Percentiles rank a stretch among this genome's conserved stretches.
Conservation (phyloP, 768 basidiomycete genomes). For the Ephemerocybe angulata region DNA sequence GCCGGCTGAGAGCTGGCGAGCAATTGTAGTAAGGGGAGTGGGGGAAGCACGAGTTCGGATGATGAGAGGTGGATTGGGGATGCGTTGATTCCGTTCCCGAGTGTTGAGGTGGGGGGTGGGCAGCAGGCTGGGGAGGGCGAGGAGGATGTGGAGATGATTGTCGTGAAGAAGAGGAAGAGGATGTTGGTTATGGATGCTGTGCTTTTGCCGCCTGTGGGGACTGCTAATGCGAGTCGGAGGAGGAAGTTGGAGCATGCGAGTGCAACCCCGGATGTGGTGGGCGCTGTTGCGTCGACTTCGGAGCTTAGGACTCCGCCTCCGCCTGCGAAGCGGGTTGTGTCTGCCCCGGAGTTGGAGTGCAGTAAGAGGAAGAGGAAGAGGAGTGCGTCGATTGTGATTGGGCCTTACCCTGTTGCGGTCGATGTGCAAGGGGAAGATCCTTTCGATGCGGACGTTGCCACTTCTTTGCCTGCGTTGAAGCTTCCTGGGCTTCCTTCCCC, state of each 20-base stretch:
- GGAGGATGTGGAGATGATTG: too few species aligned
- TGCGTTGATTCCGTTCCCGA: slow-evolving; percentile 5
- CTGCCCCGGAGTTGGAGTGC: not conserved
- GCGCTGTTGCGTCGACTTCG: not conserved
- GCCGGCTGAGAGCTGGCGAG: not conserved
- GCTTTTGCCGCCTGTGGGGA: slow-evolving; percentile 9
- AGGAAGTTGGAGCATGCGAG: slow-evolving; percentile 6
- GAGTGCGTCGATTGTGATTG: not conserved
- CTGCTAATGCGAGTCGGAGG: slow-evolving; percentile 1
- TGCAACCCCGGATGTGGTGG: too few species aligned
- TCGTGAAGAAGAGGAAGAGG: slow-evolving; percentile 43
- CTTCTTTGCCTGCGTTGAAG: slow-evolving; percentile 13
- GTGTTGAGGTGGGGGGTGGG: too few species aligned
- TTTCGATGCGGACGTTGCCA: slow-evolving; percentile 21
- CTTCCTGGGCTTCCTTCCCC: slow-evolving; percentile 5
- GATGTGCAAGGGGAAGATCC: slow-evolving; percentile 26
- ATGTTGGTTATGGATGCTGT: slow-evolving; percentile 52
- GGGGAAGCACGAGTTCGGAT: slow-evolving; percentile 25
- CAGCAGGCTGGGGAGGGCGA: too few species aligned
- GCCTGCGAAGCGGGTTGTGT: not conserved
- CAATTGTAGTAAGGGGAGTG: not conserved
- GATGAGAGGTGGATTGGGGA: slow-evolving; percentile 22
- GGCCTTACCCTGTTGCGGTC: not conserved
- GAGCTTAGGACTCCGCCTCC: not conserved
- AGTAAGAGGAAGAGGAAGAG: not conserved